Evolutionary conservation across 2,329 filamentous ascomycete species (phyloP).

Genomic region (Fusarium sp.): DNA sequence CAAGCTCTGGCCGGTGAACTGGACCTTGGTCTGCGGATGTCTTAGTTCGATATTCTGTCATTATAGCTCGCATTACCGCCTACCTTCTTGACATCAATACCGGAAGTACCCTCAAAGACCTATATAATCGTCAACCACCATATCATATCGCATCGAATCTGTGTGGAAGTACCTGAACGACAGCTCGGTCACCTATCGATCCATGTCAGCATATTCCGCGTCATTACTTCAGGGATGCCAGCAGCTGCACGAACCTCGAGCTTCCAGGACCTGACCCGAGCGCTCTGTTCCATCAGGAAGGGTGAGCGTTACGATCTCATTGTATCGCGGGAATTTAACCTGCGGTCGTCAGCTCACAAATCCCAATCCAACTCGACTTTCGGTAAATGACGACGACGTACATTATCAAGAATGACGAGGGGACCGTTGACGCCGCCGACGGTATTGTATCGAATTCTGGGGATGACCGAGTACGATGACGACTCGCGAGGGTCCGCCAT

Average conservation of each 20-base stretch:
- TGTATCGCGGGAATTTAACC: constrained; percentile 98
- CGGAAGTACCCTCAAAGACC: constrained; percentile 97
- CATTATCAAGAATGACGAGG: constrained; percentile 96
- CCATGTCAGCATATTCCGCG: constrained; percentile 34
- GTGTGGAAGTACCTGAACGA: constrained; percentile 80
- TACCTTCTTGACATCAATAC: constrained; percentile 99
- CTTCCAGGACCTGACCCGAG: constrained; percentile 96
- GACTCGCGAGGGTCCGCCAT: constrained; percentile 69
- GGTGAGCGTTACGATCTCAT: constrained; percentile 96
- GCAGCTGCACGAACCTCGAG: constrained; percentile 75
- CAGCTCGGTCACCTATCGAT: constrained; percentile 81
- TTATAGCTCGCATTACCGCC: constrained; percentile 30
- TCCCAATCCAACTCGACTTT: background rate
- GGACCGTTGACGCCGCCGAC: constrained; percentile 98
- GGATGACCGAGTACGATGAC: constrained; percentile 69
- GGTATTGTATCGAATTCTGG: constrained; percentile 91
- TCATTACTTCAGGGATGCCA: constrained; percentile 6
- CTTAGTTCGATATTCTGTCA: constrained; percentile 41
- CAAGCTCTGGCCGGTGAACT: constrained; percentile 96
- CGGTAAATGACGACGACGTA: constrained; percentile 50
- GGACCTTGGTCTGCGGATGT: constrained; percentile 82
- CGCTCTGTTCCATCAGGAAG: constrained; percentile 94
- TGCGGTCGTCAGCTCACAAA: constrained; percentile 54
- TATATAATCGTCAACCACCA: constrained; percentile 54
- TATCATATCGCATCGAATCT: constrained; percentile 15